Evolutionary conservation across 805 yeast species (phyloP).

Genomic region (Spathaspora gorwiae): DNA sequence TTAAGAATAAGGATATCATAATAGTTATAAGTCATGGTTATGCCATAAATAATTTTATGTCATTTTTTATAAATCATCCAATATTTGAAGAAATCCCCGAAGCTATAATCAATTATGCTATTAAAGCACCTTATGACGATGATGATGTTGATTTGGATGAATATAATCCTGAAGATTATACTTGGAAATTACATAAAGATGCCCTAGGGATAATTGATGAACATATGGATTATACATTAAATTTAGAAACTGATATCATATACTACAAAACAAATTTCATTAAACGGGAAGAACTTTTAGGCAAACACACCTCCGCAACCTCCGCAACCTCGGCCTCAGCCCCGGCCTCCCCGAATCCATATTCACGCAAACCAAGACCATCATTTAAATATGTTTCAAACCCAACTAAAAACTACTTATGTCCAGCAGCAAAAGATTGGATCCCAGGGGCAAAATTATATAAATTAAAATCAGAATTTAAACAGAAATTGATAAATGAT

Average conservation of each 20-base stretch:
- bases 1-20: slow-evolving; percentile 29
- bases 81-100: slow-evolving; percentile 43
- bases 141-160: slow-evolving; percentile 10
- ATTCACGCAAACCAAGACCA: slow-evolving; percentile 4
- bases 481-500: slow-evolving; percentile 32
- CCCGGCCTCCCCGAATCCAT: background rate
- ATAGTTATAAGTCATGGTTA: slow-evolving; percentile 41
- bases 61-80: slow-evolving; percentile 40
- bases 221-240: slow-evolving; percentile 26
- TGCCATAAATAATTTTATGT: slow-evolving; percentile 33
- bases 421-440: slow-evolving; percentile 40
- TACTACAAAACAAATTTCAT: slow-evolving; percentile 42
- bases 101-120: slow-evolving; percentile 31
- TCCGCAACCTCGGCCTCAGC: background rate
- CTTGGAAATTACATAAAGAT: slow-evolving; percentile 33
- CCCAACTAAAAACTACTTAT: slow-evolving; percentile 15
- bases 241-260: slow-evolving; percentile 38
- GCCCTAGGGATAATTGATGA: slow-evolving; percentile 25
- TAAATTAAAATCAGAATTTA: slow-evolving; percentile 29
- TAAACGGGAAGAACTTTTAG: slow-evolving; percentile 19
- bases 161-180: slow-evolving; percentile 13
- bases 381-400: background rate
- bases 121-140: slow-evolving; percentile 11
- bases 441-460: slow-evolving; percentile 26
- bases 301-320: background rate